These are phyloP conservation scores for Evansstolkia leycettana DNA, from an alignment of 495 filamentous ascomycete species.

Conservation along the genomic window DNA sequence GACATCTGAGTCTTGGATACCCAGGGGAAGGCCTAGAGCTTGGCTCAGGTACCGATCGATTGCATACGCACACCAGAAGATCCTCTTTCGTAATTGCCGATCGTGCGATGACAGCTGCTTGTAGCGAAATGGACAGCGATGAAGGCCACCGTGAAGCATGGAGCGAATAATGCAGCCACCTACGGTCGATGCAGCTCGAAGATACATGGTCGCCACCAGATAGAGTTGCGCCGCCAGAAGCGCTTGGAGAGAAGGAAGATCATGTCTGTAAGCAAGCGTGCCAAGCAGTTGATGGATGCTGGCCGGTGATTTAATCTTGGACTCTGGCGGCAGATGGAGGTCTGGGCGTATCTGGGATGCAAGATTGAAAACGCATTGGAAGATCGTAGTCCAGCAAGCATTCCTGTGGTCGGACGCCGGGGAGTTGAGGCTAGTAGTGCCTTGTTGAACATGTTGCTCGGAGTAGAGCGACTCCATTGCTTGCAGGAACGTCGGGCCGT, in stretches of 20 bases:
- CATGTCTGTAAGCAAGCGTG: slow-evolving; percentile 19
- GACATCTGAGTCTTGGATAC: slow-evolving; percentile 31
- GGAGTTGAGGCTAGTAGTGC: background rate
- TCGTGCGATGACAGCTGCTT: slow-evolving; percentile 28
- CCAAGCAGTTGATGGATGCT: slow-evolving; percentile 18
- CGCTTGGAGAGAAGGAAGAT: slow-evolving; percentile 26
- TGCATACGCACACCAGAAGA: slow-evolving; percentile 41
- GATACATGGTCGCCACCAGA: slow-evolving; percentile 27
- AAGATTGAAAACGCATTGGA: slow-evolving; percentile 29
- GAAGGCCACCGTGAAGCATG: slow-evolving; percentile 28
- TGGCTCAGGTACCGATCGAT: slow-evolving; percentile 38
- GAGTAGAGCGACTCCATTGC: slow-evolving; percentile 32
- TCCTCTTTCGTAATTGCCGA: slow-evolving; percentile 27
- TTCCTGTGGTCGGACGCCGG: slow-evolving; percentile 9
- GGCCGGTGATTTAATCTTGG: slow-evolving; percentile 15
- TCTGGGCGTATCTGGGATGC: slow-evolving; percentile 19
- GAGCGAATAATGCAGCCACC: slow-evolving; percentile 28
- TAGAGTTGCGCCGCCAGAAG: slow-evolving; percentile 25
- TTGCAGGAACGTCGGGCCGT: slow-evolving; percentile 36
- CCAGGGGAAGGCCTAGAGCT: slow-evolving; percentile 30
- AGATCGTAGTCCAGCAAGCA: slow-evolving; percentile 26
- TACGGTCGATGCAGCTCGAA: slow-evolving; percentile 24
- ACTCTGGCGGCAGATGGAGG: slow-evolving; percentile 12
- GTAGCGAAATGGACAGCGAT: slow-evolving; percentile 32
- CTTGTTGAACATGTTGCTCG: slow-evolving; percentile 1